Base-by-base conservation (phyloP, 2,329 filamentous ascomycete species). In the Arachnomyces sp. region DNA sequence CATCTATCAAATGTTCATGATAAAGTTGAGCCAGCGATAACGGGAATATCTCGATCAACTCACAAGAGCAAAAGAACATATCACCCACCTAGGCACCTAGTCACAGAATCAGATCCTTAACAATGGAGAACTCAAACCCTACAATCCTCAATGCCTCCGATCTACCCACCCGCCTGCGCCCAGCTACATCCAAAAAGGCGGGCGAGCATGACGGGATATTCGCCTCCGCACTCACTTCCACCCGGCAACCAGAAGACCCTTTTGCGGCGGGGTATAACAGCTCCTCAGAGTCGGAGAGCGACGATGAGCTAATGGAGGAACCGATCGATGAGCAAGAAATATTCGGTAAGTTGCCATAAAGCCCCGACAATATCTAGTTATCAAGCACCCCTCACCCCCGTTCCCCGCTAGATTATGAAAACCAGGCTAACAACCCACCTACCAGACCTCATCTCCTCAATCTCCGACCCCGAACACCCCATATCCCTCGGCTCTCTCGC, bases 281-380 rank as follows among this genome's bases (percentile, higher is more conserved):
- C 36, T 61, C 62, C 16, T 62, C 57, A 35, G 59, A 61, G 29
- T 59, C 60, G 5, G 62, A 64, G 28, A 61, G 56, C 36, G 68
- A 77, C 37, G 77, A 80, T 43, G 77, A 82, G 43, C 73, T 78
- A 36, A 68, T 71, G 1, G 72, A 80, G 28, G 89, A 96, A 53
- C 84, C 85, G 42, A 95, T 98, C 51, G 92, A 98, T 59, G 86
- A 93, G 62, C 92, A 95, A 63, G 92, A 98, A 65, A 90, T 98
- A 31, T 98, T 90, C 60, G 88, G 87, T 92, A 68, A n/a, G n/a
- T n/a, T n/a, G n/a, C n/a, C 32, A 33, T 32, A 6, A 11, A 4
- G 28, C 7, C 17, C 13, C n/a, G 38, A 13, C 32, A 25, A n/a
- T 17, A n/a, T 2, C 31, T 11, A 14, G 28, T 38, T 12, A 25